phyloP scores from a whole-genome alignment of 192 early-diverging fungal species.

The Podila epicladia region DNA sequence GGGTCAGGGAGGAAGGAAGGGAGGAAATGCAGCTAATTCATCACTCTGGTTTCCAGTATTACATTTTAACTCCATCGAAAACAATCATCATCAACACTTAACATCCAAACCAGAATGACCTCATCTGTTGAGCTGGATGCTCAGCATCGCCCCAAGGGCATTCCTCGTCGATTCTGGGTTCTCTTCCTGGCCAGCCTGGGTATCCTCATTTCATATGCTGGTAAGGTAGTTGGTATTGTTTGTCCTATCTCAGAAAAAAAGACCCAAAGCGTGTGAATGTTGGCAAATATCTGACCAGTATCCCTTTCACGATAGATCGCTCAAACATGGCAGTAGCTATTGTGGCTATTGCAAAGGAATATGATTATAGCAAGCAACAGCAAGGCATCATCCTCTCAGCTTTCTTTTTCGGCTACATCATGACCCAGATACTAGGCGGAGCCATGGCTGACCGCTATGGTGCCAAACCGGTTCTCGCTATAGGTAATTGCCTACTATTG shows the following conservation, averaged over 20 bases:
- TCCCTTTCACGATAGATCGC: conserved; percentile 24
- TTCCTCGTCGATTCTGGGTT: conserved; percentile 40
- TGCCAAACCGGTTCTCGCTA: conserved; percentile 42
- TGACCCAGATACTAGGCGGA: conserved; percentile 50
- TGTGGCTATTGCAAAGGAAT: conserved; percentile 49
- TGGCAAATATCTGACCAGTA: not conserved
- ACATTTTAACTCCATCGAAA: no score
- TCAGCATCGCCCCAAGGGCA: not conserved
- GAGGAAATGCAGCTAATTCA: no score
- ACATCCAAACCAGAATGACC: not conserved
- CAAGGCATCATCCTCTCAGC: conserved; percentile 45
- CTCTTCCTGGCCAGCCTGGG: conserved; percentile 25
- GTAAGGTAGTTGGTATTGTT: not conserved
- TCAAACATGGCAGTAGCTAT: conserved; percentile 53
- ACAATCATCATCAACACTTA: not conserved
- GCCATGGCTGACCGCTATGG: conserved; percentile 50
- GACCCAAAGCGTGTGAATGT: not conserved
- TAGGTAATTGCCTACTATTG: conserved; percentile 17
- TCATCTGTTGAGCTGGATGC: not conserved
- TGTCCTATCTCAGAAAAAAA: no score
- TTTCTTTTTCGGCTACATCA: conserved; percentile 51
- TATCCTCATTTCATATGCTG: conserved; percentile 44
- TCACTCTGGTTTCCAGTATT: no score
- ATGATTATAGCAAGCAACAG: conserved; percentile 26
- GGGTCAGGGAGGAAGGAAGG: no score